These are phyloP conservation scores for Metarhizium album DNA, from an alignment of 2,329 filamentous ascomycete genomes.

Conservation along the genomic window DNA sequence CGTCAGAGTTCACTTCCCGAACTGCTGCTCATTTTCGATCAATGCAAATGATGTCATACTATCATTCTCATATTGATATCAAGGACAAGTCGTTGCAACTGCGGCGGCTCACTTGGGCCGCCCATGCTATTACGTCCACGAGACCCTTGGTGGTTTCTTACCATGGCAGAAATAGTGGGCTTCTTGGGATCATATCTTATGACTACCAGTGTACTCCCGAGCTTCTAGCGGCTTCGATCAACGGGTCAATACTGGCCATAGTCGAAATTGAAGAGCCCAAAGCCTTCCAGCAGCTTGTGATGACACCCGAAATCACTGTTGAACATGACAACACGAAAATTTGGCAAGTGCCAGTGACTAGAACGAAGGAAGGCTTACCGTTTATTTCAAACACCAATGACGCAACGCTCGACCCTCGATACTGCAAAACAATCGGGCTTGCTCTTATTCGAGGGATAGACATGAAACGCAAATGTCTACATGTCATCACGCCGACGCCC, in stretches of 20 bases:
- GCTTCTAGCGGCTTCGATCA: constrained; percentile 53
- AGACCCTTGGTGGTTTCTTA: constrained; percentile 56
- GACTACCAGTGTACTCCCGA: constrained; percentile 50
- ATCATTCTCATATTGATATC: constrained; percentile 37
- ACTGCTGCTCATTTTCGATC: constrained; percentile 55
- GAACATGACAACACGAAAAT: constrained; percentile 1
- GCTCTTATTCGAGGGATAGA: constrained; percentile 64
- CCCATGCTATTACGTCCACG: constrained; percentile 42
- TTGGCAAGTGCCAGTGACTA: constrained; percentile 6
- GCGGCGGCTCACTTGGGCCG: constrained; percentile 33
- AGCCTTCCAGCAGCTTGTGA: constrained; percentile 32
- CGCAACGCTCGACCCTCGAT: constrained; percentile 46
- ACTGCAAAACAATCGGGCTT: constrained; percentile 50
- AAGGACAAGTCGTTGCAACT: not conserved
- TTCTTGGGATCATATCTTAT: constrained; percentile 58
- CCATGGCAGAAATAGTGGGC: constrained; percentile 34
- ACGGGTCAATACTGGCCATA: constrained; percentile 59
- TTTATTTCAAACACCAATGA: constrained; percentile 46
- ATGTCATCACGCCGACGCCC: constrained; percentile 53
- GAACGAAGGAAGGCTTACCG: constrained; percentile 44
- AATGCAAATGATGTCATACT: constrained; percentile 76
- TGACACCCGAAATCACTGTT: not conserved
- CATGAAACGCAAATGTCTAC: constrained; percentile 37
- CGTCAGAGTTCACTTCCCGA: constrained; percentile 42
- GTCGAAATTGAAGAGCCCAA: constrained; percentile 46